A percentile compares a stretch with the other conserved stretches of the same genome.
Evolutionary conservation across 768 basidiomycete genomes (phyloP).

Genomic region (Suillus subaureus): DNA sequence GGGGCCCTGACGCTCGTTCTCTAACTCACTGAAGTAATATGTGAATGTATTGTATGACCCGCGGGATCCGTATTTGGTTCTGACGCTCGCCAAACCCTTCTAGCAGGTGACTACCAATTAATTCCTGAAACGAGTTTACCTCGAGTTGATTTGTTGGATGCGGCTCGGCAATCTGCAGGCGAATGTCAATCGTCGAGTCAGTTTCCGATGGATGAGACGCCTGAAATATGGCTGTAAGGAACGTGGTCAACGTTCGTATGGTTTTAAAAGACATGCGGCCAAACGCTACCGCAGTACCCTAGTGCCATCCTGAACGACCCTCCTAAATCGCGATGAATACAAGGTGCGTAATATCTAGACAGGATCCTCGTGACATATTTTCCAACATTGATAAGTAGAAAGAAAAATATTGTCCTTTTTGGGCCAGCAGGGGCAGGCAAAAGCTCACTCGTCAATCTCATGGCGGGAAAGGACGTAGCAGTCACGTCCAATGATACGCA

Average conservation of each 20-base stretch:
- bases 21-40: not conserved
- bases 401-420: conserved; percentile 42
- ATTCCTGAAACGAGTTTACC: not conserved
- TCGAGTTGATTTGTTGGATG: not conserved
- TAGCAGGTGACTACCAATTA: not conserved
- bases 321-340: not conserved
- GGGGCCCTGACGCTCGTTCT: not conserved
- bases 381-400: not conserved
- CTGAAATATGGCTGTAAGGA: not conserved
- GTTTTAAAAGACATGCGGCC: not conserved
- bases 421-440: conserved; percentile 43
- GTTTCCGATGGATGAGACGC: not conserved
- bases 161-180: not conserved
- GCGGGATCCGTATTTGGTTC: not conserved
- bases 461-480: conserved; percentile 26
- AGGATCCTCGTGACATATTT: not conserved
- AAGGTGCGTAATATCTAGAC: not conserved
- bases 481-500: conserved; percentile 29
- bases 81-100: not conserved
- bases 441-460: conserved; percentile 34
- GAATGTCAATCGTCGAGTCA: not conserved
- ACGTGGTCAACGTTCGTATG: not conserved
- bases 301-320: not conserved
- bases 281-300: not conserved
- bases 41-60: not conserved